Evolutionary conservation across 805 yeast species (phyloP), one percentile per base, ranked within the genome.

Genomic region (Saccharomycopsis javanensis): DNA sequence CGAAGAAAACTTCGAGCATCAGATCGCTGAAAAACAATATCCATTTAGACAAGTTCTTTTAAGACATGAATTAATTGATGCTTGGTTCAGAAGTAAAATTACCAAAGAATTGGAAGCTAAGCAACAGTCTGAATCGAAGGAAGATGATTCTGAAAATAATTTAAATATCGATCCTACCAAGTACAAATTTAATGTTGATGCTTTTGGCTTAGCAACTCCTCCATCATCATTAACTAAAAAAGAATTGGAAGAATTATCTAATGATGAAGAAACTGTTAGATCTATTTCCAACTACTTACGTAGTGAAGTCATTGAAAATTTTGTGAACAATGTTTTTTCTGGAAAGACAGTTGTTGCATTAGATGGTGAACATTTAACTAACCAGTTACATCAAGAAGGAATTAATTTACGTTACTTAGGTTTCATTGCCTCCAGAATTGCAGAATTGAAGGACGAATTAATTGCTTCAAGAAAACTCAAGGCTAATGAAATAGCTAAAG

Each of bases 381-480:
- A 76, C 46, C 68, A 77, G 55, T 70, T 92, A 71, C 99, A 94
- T 70, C 79, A 79, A 61, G 74, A 76, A 56, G 99, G 99, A 75
- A 83, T 92, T 68, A 91, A 89, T 69, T 68, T 91, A 71, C 85
- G 98, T 73, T 92, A 92, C 67, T 76, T 92, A 65, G 97, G 97
- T 59, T 69, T 66, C 16, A 67, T 88, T 62, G 83, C 83, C 23
- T 65, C 68, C 34, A 65, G 68, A 54, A 67, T 70, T 55, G 28
- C 63, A n/a, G 54, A 34, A 62, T 62, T 50, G 63, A 64, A 38
- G 30, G 16, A 42, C n/a, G 18, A 55, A 50, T 28, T 37, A n/a
- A 25, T 18, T 8, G 52, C 35, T 23, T 23, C 37, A 10, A 62
- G 63, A 20, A 64, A 66, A 46, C 56, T 66, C 51, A 65, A 67